Conservation (phyloP, 768 basidiomycete genomes). For the Hygrophorus russula region DNA sequence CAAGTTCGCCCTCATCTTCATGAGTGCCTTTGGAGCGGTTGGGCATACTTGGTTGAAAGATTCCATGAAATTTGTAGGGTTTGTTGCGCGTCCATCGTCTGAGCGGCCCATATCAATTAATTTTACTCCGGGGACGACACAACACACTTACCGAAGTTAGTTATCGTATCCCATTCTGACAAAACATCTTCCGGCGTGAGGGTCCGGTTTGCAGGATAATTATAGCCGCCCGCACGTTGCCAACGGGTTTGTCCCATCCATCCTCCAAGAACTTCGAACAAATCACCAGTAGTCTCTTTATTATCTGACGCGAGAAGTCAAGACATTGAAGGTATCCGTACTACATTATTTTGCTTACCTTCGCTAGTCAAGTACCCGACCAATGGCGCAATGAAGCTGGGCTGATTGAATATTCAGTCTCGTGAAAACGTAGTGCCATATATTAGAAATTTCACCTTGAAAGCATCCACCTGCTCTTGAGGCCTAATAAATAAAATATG, state of each 20-base stretch:
- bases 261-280: constrained; percentile 86
- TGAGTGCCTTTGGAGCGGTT: no score
- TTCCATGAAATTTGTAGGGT: constrained; percentile 68
- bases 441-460: constrained; percentile 48
- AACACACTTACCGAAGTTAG: constrained; percentile 58
- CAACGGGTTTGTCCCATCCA: constrained; percentile 91
- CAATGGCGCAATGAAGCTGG: constrained; percentile 86
- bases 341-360: constrained; percentile 21
- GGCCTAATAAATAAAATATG: constrained; percentile 31
- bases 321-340: not conserved
- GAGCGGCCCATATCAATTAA: not conserved
- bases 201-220: constrained; percentile 71
- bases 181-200: constrained; percentile 75
- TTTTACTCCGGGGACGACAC: not conserved
- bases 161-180: constrained; percentile 74
- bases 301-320: constrained; percentile 37
- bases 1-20: constrained; percentile 38
- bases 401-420: constrained; percentile 28
- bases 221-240: constrained; percentile 81
- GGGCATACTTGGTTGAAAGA: constrained; percentile 55
- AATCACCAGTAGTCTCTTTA: constrained; percentile 50
- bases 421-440: constrained; percentile 1
- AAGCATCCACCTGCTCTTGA: constrained; percentile 78
- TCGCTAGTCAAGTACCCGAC: constrained; percentile 85
- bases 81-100: constrained; percentile 77